phyloP scores from a whole-genome alignment of 1,284 basidiomycete genomes.

The Pseudozyma tsukubaensis region DNA sequence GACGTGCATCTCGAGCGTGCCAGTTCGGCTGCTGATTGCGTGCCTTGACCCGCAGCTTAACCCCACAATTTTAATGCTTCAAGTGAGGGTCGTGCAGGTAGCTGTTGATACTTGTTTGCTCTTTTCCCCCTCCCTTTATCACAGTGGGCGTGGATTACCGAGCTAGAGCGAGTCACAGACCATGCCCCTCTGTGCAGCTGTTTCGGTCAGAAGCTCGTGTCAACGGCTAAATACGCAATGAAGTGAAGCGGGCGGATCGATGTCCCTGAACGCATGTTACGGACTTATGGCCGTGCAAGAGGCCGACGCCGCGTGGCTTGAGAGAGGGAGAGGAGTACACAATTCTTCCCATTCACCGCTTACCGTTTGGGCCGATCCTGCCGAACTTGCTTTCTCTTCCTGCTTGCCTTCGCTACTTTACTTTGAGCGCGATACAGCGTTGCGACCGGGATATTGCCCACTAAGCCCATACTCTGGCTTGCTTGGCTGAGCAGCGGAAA shows the following conservation, averaged over 20 bases:
- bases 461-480: not conserved
- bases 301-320: conserved; percentile 7
- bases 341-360: conserved; percentile 6
- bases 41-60: too few relatives aligned
- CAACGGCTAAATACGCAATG: not conserved
- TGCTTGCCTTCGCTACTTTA: not conserved
- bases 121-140: too few relatives aligned
- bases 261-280: not conserved
- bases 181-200: too few relatives aligned
- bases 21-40: too few relatives aligned
- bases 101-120: too few relatives aligned
- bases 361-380: not conserved
- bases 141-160: too few relatives aligned
- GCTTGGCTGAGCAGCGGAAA: not conserved
- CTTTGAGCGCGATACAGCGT: not conserved
- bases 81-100: too few relatives aligned
- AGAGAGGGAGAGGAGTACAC: not conserved
- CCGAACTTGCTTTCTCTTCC: not conserved
- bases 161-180: too few relatives aligned
- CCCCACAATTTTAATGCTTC: too few relatives aligned
- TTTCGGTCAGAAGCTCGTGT: too few relatives aligned
- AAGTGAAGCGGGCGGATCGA: not conserved
- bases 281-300: conserved; percentile 6
- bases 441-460: not conserved
- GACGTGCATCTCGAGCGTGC: not conserved